Evolutionary conservation across 352 stramenopile species (phyloP), one percentile per base, ranked within the genome.

Genomic region (Globisporangium splendens): DNA sequence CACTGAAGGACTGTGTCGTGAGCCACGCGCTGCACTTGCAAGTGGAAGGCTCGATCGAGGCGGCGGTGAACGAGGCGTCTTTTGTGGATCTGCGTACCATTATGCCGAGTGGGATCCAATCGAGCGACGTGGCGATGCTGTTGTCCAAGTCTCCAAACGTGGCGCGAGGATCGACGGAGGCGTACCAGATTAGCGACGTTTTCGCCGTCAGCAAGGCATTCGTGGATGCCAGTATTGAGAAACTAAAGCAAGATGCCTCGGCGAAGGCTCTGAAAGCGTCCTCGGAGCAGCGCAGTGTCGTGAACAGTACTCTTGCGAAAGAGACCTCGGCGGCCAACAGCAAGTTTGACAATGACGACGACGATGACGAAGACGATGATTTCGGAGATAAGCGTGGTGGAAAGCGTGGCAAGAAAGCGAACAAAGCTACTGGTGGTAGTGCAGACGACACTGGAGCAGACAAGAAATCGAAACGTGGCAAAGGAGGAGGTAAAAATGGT

Each of bases 11-110:
- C 49, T 79, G 72, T 24, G 82, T 91, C 8, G 77, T 93, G 24
- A 89, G 73, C 61, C 69, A 72, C 20, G 58, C 69, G 21, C 56
- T 93, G 54, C 69, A 83, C 33, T 31, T 91, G 14, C 79, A 91
- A 55, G 38, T 95, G 3, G 85, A 95, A 49, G 83, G 73, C 22
- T 74, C 79, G 12, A 73, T 95, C 7, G 85, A 95, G 41, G 76
- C 77, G 1, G 79, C 77, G 0, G 66, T 85, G n/a, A 83, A 81
- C n/a, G 85, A 94, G 11, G 65, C 62, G n/a, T 75, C 68, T 13
- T 72, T 85, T 20, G 69, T 92, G 24, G 85, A 95, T 61, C 68
- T 83, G 43, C 65, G 76, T 0, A 64, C 65, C 15, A 35, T 93
- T 21, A 31, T 95, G n/a, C 85, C 85, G 7, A 88, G 75, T 59